Evolutionary conservation across 257 asterid species (phyloP).

Genomic region (Misopates orontium): DNA sequence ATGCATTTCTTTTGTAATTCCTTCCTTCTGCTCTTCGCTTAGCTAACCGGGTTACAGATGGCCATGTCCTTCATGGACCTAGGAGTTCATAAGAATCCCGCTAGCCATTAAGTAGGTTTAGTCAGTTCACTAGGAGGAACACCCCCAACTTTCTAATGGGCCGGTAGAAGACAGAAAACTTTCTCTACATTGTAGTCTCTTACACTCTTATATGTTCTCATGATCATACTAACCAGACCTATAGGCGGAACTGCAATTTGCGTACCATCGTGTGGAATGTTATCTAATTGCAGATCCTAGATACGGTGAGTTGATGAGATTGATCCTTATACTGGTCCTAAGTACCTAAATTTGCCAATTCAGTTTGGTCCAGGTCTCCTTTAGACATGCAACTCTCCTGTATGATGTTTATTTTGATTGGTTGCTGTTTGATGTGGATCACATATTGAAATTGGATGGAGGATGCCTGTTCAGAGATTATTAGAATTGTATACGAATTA

Average conservation of each 20-base stretch:
- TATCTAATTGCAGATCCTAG: background rate
- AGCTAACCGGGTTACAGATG: too few species aligned
- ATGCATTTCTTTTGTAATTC: too few species aligned
- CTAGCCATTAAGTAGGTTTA: too few species aligned
- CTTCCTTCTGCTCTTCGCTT: too few species aligned
- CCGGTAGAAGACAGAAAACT: too few species aligned
- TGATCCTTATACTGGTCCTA: background rate
- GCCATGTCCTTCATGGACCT: too few species aligned
- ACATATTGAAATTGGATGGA: background rate
- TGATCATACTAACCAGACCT: background rate
- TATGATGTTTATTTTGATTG: background rate
- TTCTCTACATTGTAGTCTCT: background rate
- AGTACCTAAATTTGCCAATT: background rate
- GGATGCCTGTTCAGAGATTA: background rate
- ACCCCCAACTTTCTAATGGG: too few species aligned
- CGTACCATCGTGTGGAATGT: background rate
- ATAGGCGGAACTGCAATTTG: background rate
- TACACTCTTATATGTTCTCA: background rate
- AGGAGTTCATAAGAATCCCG: too few species aligned
- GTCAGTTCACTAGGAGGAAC: too few species aligned
- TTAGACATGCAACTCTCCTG: background rate
- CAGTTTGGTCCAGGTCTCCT: slow-evolving; percentile 4
- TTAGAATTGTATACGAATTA: background rate
- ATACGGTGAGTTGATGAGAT: background rate
- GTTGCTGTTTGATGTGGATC: background rate